These are phyloP conservation scores for Fusarium fujikuroi DNA, from an alignment of 2,329 filamentous ascomycete species.

Conservation along the genomic window DNA sequence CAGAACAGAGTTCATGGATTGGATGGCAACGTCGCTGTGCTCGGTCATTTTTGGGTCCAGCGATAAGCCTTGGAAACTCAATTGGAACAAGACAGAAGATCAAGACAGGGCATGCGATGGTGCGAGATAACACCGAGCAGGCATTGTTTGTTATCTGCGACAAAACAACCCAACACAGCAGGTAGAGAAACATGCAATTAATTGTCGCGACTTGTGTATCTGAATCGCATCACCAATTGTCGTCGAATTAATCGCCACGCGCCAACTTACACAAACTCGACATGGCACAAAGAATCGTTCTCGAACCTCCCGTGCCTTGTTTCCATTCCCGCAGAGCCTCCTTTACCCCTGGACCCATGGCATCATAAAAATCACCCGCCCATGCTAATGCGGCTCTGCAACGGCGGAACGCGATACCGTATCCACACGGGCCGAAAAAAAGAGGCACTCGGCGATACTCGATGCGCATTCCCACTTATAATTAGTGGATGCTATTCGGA, in stretches of 20 bases:
- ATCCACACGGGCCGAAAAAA: constrained; percentile 32
- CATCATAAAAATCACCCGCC: neutral
- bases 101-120: neutral
- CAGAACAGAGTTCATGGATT: constrained; percentile 9
- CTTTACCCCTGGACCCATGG: constrained; percentile 21
- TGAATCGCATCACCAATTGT: neutral
- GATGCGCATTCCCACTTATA: constrained; percentile 9
- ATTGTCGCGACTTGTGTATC: neutral
- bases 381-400: constrained; percentile 33
- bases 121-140: constrained; percentile 26
- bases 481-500: constrained; percentile 20
- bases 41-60: constrained; percentile 18
- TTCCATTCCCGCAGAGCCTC: constrained; percentile 24
- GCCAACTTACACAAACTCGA: neutral
- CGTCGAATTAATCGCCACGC: neutral
- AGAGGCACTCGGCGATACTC: constrained; percentile 28
- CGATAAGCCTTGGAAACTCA: constrained; percentile 25
- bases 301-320: neutral
- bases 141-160: constrained; percentile 5
- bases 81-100: constrained; percentile 20
- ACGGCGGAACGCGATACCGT: constrained; percentile 17
- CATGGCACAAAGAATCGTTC: neutral
- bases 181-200: neutral
- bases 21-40: neutral
- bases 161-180: neutral